Base-by-base conservation (phyloP, 805 yeast species). In the Ogataea parapolymorpha region DNA sequence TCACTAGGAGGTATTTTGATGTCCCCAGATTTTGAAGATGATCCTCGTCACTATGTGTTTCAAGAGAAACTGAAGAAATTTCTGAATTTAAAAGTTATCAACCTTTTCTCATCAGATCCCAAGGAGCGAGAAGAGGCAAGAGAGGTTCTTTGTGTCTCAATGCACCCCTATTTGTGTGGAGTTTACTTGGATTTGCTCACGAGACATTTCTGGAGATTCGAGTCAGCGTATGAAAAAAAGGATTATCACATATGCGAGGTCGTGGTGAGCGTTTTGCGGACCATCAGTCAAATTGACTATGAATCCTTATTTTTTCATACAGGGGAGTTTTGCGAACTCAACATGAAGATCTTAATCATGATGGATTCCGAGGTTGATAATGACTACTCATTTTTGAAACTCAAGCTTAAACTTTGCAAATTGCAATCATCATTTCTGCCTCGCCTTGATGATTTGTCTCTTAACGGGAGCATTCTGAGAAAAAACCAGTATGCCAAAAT, bases 1-100 rank as follows among this genome's bases (percentile, higher is more conserved):
- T 77, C 88, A 0, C 65, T 82, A 0, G 75, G 86, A 36, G 88
- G 95, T 32, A 70, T 80, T 12, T 74, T 83, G 42, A 56, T 82
- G 17, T 50, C 63, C 6, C 55, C 57, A 2, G 55, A 50, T 3
- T 54, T 61, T 39, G 44, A 36, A 4, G 42, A 49, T 15, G 61
- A 63, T 43, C 53, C 61, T 6, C 48, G 58, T 28, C 47, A 48
- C 26, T 55, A 58, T 7, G 53, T 48, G 14, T 55, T 63, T 6
- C 58, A 46, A 13, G 50, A 47, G 7, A 55, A 52, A 20, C 17
- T 70, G 57, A 48, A 38, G 10, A 14, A 30, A 1, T 59, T 64
- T 31, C 35, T 64, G 20, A 36, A 37, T 13, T 51, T 46, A 14
- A 51, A 56, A 26, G 50, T 63, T 30, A 41, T 51, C 2, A 45